Evolutionary conservation across 257 asterid species (phyloP), one percentile per base, ranked within the genome.

Genomic region (Buddleja alternifolia): DNA sequence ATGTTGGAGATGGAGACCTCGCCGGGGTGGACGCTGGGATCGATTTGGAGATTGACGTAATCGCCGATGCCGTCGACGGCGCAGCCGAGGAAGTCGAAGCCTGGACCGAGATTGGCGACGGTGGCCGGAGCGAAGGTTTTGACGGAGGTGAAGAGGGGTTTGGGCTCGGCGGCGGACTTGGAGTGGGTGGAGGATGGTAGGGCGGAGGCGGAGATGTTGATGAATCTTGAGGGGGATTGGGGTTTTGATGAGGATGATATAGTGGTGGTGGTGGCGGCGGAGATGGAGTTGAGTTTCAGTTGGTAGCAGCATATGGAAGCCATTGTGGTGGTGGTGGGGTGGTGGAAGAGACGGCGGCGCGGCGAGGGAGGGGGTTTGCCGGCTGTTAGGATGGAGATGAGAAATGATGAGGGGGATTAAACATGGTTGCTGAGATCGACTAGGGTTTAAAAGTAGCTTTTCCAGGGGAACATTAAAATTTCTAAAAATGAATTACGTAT

Each of bases 61-160:
- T 91, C 93, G 23, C 97, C 97, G 51, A 91, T 72, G 11, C 96
- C 97, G 20, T 91, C 95, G 55, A 91, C 90, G 57, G 96, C 96
- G 73, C 97, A 91, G 4, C 97, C 96, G 5, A 91, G 88, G 66
- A 91, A 88, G 70, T 91, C 96, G 73, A 89, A 91, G 7, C 97
- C 96, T 0, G 97, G 96, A 7, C 96, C 97, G 6, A 91, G 85
- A 54, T 91, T 91, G 52, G 97, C 97, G 8, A 91, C 73, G 0
- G 96, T 89, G 57, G 97, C 97, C 2, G 97, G 96, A 54, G 95
- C 95, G 40, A 88, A 91, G 8, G 95, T 50, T 68, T 69, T 85
- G 82, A 91, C 95, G 69, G 93, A 78, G 48, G 86, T 74, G 86
- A 83, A 89, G 2, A 82, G 58, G 21, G 96, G 95, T 51, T 78